Base-by-base conservation (phyloP, 495 filamentous ascomycete species). In the Friedmanniomyces endolithicus region DNA sequence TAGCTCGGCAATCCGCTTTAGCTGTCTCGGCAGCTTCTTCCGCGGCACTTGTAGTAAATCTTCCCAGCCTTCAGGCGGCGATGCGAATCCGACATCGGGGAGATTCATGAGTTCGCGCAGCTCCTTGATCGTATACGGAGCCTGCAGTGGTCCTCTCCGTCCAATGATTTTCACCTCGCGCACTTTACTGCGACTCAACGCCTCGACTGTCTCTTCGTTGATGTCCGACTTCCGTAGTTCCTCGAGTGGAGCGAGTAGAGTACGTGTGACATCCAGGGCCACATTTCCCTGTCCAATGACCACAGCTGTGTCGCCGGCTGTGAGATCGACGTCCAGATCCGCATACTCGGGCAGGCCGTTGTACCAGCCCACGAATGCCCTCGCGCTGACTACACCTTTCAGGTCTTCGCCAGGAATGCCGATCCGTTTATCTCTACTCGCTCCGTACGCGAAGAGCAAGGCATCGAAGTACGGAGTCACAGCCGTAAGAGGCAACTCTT, bases 361-460 rank as follows among this genome's bases (percentile, higher is more conserved):
- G 69, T 98, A 98, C 92, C 92, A 98, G 16, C 90, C 92, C 6
- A 98, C 94, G 68, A 97, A 98, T 48, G 87, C 85, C 7, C 92
- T 79, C 2, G 92, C 92, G 16, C 89, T 95, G 69, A 87, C 83
- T 34, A 98, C 81, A 39, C 87, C 87, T 11, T 72, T 71, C 33
- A 87, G 60, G 14, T 82, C 71, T 63, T 98, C 92, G n/a, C 90
- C 87, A 0, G 84, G 82, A 40, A 98, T 86, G 0, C 77, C 80
- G 0, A 98, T 74, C 11, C 72, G 78, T 53, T 81, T 79, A 68
- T 98, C 92, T 65, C 86, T 76, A 1, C 86, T 82, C 0, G 94
- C 89, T 20, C 92, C 92, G 61, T 96, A 97, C 16, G 92, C 83
- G 66, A 98, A 94, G 0, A 97, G 71, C 31, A 97, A 80, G 31